Percentiles rank a stretch among this genome's conserved stretches.
These are phyloP conservation scores for Colletotrichum tabaci DNA, from an alignment of 2,329 filamentous ascomycete genomes.

Conservation along the genomic window DNA sequence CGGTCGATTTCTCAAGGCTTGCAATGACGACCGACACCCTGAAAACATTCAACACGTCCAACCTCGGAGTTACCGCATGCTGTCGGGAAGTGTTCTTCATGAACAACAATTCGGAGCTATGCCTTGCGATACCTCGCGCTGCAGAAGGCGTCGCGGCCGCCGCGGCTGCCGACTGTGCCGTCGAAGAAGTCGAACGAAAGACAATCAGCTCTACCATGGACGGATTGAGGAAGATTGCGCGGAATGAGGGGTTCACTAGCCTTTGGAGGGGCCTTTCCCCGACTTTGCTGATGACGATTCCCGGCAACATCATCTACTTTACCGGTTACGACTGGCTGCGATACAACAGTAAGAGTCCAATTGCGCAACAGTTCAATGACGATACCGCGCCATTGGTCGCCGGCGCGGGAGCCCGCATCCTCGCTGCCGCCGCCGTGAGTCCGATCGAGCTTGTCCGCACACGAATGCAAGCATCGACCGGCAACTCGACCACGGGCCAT, in stretches of 20 bases:
- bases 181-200: constrained; percentile 86
- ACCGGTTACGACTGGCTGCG: constrained; percentile 97
- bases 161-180: constrained; percentile 79
- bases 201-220: constrained; percentile 94
- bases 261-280: constrained; percentile 96
- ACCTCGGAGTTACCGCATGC: constrained; percentile 93
- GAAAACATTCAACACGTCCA: constrained; percentile 80
- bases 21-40: constrained; percentile 70
- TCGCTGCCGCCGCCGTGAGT: constrained; percentile 87
- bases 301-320: constrained; percentile 98
- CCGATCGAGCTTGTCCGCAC: constrained; percentile 97
- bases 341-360: constrained; percentile 79
- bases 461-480: constrained; percentile 84
- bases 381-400: constrained; percentile 85
- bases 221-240: constrained; percentile 92
- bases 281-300: constrained; percentile 93
- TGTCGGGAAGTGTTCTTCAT: constrained; percentile 98
- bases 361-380: constrained; percentile 75
- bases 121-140: constrained; percentile 78
- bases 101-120: constrained; percentile 86
- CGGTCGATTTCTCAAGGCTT: constrained; percentile 70
- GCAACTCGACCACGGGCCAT: constrained; percentile 73
- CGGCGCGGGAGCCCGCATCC: constrained; percentile 81
- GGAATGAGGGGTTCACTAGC: constrained; percentile 88
- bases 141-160: constrained; percentile 62